These are phyloP conservation scores for Acanthamoeba triangularis DNA, from an alignment of 208 protist species.

Conservation along the genomic window DNA sequence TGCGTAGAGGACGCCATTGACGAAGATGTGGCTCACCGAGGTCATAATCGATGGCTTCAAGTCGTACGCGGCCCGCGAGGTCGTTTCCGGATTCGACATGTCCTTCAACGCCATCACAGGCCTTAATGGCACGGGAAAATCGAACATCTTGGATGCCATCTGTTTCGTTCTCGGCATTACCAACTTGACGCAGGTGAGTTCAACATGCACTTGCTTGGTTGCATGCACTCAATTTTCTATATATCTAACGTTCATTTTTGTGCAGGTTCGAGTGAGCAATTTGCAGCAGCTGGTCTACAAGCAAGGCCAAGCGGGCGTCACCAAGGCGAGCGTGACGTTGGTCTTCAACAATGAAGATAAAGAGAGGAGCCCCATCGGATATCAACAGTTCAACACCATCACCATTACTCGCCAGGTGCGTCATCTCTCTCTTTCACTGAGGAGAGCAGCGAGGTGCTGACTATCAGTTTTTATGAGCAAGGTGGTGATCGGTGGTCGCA, in stretches of 20 bases:
- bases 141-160: conserved; percentile 99
- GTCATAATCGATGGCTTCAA: conserved; percentile 99
- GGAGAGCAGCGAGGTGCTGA: background rate
- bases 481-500: conserved; percentile 91
- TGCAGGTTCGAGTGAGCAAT: conserved; percentile 96
- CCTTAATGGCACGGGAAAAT: conserved; percentile 97
- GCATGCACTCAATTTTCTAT: background rate
- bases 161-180: conserved; percentile 99
- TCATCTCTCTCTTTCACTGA: background rate
- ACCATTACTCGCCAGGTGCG: conserved; percentile 97
- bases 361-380: conserved; percentile 97
- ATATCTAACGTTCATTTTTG: background rate
- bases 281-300: conserved; percentile 99
- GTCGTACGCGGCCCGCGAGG: conserved; percentile 98
- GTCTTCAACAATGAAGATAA: conserved; percentile 99
- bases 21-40: conserved; percentile 98
- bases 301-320: conserved; percentile 99
- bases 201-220: background rate
- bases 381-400: conserved; percentile 98
- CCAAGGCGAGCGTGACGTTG: conserved; percentile 99
- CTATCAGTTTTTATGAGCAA: background rate
- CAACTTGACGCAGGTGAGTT: conserved; percentile 95
- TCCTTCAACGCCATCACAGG: conserved; percentile 99
- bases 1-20: background rate
- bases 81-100: conserved; percentile 97